Evolutionary conservation across 1,284 basidiomycete species (phyloP).

Genomic region (Ustilago hordei): DNA sequence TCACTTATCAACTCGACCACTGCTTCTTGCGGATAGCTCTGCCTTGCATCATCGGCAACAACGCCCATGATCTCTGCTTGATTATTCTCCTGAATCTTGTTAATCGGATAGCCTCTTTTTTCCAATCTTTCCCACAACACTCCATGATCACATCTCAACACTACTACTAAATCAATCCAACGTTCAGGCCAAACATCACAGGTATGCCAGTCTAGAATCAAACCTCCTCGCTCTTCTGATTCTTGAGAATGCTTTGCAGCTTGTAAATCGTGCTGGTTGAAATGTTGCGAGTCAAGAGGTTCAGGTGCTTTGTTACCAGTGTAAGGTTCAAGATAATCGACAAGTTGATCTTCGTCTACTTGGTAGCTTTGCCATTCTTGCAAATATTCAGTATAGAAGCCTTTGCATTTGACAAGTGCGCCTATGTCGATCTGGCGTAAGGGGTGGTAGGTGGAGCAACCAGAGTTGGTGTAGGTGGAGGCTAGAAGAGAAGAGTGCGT

Average conservation of each 20-base stretch:
- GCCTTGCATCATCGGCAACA: slow-evolving; percentile 86
- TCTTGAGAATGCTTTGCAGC: slow-evolving; percentile 39
- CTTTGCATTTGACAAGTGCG: slow-evolving; percentile 85
- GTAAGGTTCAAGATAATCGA: slow-evolving; percentile 63
- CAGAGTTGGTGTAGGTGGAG: slow-evolving; percentile 34
- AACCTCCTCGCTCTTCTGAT: slow-evolving; percentile 72
- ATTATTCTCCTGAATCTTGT: slow-evolving; percentile 98
- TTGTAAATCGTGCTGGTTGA: slow-evolving; percentile 13
- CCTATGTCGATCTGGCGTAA: slow-evolving; percentile 85
- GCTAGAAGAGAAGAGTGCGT: slow-evolving; percentile 77
- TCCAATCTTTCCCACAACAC: slow-evolving; percentile 93
- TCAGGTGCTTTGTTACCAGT: slow-evolving; percentile 62
- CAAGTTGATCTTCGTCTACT: slow-evolving; percentile 84
- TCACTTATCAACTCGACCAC: slow-evolving; percentile 88
- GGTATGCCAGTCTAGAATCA: slow-evolving; percentile 97
- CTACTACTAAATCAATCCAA: slow-evolving; percentile 97
- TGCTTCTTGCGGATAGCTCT: slow-evolving; percentile 85
- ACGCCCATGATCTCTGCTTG: slow-evolving; percentile 98
- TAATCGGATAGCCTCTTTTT: slow-evolving; percentile 84
- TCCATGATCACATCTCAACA: slow-evolving; percentile 88
- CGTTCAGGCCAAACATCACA: slow-evolving; percentile 94
- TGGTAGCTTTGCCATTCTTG: slow-evolving; percentile 94
- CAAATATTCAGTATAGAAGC: slow-evolving; percentile 86
- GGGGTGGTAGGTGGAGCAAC: slow-evolving; percentile 22
- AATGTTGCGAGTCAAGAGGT: slow-evolving; percentile 47